Conservation (phyloP, 768 basidiomycete species). For the Phaeotremella skinneri region DNA sequence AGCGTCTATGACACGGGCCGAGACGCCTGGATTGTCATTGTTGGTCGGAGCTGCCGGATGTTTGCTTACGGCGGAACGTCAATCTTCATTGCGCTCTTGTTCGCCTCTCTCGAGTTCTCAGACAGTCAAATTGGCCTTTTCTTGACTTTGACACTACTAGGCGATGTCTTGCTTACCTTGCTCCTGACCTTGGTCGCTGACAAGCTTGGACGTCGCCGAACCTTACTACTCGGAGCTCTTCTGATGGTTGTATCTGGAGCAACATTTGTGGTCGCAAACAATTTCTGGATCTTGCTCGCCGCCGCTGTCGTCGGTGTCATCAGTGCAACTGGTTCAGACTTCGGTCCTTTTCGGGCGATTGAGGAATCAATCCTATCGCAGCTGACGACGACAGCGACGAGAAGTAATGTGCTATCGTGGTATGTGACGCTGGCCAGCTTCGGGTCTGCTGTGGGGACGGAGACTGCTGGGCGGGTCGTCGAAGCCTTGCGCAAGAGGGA, state of each 20-base stretch:
- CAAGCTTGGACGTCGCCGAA: slow-evolving; percentile 31
- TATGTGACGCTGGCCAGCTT: slow-evolving; percentile 26
- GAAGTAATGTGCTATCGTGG: slow-evolving; percentile 33
- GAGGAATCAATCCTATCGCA: slow-evolving; percentile 45
- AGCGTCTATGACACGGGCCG: slow-evolving; percentile 17
- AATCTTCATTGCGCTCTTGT: slow-evolving; percentile 40
- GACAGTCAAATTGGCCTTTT: slow-evolving; percentile 42
- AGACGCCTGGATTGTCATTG: slow-evolving; percentile 35
- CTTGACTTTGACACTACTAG: slow-evolving; percentile 43
- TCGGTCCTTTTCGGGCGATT: slow-evolving; percentile 43
- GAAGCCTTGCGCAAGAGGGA: slow-evolving; percentile 8
- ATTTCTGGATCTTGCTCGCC: slow-evolving; percentile 35
- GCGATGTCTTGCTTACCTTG: slow-evolving; percentile 43
- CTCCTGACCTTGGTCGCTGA: slow-evolving; percentile 42
- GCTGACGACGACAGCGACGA: slow-evolving; percentile 20
- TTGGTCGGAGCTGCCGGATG: slow-evolving; percentile 30
- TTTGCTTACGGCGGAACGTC: slow-evolving; percentile 37
- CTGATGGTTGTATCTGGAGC: slow-evolving; percentile 41
- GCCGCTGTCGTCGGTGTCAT: slow-evolving; percentile 41
- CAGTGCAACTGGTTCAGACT: slow-evolving; percentile 34
- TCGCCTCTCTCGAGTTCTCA: slow-evolving; percentile 36
- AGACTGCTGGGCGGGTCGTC: slow-evolving; percentile 20
- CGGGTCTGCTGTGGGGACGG: slow-evolving; percentile 33
- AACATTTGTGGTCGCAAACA: slow-evolving; percentile 21
- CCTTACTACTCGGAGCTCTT: slow-evolving; percentile 33